Conservation (phyloP, 1,284 basidiomycete genomes). For the Melampsora americana region DNA sequence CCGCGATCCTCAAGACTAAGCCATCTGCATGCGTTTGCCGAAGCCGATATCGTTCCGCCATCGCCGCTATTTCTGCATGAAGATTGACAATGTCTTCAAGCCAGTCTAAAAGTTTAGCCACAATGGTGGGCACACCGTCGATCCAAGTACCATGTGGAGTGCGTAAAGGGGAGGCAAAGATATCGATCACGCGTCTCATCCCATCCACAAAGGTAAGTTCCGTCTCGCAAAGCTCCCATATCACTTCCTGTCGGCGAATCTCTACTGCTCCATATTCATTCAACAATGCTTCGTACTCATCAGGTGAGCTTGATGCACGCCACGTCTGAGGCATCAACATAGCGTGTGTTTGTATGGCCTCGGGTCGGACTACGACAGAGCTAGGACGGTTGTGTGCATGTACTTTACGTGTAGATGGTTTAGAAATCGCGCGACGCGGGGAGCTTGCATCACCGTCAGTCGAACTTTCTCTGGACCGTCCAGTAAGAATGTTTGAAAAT, state of each 20-base stretch:
- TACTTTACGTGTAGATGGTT: neutral
- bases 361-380: neutral
- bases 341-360: neutral
- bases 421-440: neutral
- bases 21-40: conserved; percentile 56
- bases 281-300: conserved; percentile 50
- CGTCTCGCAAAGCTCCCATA: conserved; percentile 66
- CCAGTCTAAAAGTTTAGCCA: conserved; percentile 74
- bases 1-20: conserved; percentile 61
- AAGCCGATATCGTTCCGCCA: conserved; percentile 58
- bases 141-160: conserved; percentile 63
- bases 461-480: conserved; percentile 16
- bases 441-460: conserved; percentile 13
- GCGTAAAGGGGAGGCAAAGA: conserved; percentile 73
- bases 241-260: conserved; percentile 65
- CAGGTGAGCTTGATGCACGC: conserved; percentile 18
- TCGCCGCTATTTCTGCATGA: conserved; percentile 64
- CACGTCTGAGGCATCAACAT: conserved; percentile 19
- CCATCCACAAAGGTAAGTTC: conserved; percentile 68
- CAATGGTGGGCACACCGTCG: conserved; percentile 66
- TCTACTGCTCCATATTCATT: conserved; percentile 59
- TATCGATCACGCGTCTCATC: conserved; percentile 63
- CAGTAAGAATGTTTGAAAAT: conserved; percentile 36
- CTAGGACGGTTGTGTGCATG: neutral
- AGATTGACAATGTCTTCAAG: conserved; percentile 76